phyloP scores from a whole-genome alignment of 192 early-diverging fungal species.

The Hyaloraphidium curvatum region DNA sequence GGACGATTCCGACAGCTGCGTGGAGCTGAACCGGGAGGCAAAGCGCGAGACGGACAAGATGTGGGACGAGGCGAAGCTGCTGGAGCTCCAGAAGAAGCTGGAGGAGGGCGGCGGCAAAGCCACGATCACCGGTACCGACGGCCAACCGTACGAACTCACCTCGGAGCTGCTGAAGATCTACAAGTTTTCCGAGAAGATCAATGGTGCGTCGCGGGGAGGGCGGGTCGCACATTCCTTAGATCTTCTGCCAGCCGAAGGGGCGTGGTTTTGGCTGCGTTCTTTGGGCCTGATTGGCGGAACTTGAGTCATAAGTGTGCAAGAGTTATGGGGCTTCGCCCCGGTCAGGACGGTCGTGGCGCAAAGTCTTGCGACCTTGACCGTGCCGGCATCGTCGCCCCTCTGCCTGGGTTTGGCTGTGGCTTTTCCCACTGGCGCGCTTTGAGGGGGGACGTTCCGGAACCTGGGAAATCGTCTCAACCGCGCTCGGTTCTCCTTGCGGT shows the following conservation, averaged over 20 bases:
- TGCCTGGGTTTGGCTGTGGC: no score
- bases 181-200: conserved; percentile 21
- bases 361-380: no score
- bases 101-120: conserved; percentile 18
- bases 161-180: conserved; percentile 26
- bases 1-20: not conserved
- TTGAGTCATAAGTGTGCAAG: conserved; percentile 40
- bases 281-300: conserved; percentile 30
- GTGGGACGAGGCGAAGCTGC: conserved; percentile 27
- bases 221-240: conserved; percentile 35
- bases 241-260: no score
- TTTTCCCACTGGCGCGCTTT: no score
- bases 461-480: no score
- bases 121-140: conserved; percentile 34
- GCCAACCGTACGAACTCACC: conserved; percentile 39
- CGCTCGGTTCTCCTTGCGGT: no score
- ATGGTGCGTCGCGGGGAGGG: conserved; percentile 16
- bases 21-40: not conserved
- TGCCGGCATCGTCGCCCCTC: no score
- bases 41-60: conserved; percentile 17
- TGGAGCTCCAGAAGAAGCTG: conserved; percentile 27
- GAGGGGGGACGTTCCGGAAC: no score
- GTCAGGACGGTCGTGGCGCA: not conserved
- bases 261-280: no score
- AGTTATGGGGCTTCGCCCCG: conserved; percentile 2